Percentiles rank a stretch among this genome's conserved stretches.
Conservation (phyloP, 225 moss, liverwort and hornwort genomes). For the Bryum argenteum region DNA sequence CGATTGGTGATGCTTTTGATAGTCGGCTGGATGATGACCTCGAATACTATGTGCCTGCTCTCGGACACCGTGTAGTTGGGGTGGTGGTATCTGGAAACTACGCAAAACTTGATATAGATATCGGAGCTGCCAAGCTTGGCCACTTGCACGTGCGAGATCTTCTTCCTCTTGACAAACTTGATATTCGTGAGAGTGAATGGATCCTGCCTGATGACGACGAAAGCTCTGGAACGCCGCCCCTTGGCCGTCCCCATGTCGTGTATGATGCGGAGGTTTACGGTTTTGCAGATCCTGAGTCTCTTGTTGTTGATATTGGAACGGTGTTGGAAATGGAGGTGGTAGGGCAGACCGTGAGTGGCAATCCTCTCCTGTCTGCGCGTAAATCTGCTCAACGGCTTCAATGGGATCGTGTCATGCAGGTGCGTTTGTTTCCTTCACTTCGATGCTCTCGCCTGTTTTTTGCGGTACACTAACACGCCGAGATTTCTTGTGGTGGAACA, state of each 20-base stretch:
- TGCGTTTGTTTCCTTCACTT: slow-evolving; percentile 20
- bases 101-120: slow-evolving; percentile 59
- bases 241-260: slow-evolving; percentile 45
- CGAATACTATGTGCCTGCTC: slow-evolving; percentile 57
- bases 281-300: slow-evolving; percentile 28
- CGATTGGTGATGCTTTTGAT: not conserved
- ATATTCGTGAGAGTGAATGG: slow-evolving; percentile 49
- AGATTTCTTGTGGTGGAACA: slow-evolving; percentile 34
- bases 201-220: slow-evolving; percentile 31
- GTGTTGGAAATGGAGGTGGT: slow-evolving; percentile 65
- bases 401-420: slow-evolving; percentile 80
- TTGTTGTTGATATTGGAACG: slow-evolving; percentile 60
- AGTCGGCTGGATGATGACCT: slow-evolving; percentile 24
- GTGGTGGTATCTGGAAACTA: slow-evolving; percentile 71
- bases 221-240: slow-evolving; percentile 18
- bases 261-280: slow-evolving; percentile 44
- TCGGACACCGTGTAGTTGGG: slow-evolving; percentile 68
- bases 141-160: slow-evolving; percentile 62
- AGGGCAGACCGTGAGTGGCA: slow-evolving; percentile 54
- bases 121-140: slow-evolving; percentile 68
- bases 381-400: slow-evolving; percentile 54
- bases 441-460: slow-evolving; percentile 8
- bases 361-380: slow-evolving; percentile 65
- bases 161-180: slow-evolving; percentile 49
- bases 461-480: slow-evolving; percentile 1